These are phyloP conservation scores for Xylaria venustula DNA, from an alignment of 495 filamentous ascomycete species.

Conservation along the genomic window DNA sequence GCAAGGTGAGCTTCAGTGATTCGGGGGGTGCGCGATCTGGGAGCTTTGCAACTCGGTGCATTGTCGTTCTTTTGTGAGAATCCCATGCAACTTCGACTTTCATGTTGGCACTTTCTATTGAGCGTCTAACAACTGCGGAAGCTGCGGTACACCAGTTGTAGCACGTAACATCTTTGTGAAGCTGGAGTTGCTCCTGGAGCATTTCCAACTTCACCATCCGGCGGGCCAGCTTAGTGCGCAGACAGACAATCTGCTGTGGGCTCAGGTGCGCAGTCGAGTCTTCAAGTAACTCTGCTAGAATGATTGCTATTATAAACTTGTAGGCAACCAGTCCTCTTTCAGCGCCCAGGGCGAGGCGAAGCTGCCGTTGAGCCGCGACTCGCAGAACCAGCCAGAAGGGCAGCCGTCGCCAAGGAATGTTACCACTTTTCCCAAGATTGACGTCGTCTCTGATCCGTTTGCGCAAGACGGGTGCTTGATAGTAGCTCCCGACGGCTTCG, in stretches of 20 bases:
- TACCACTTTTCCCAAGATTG: conserved; percentile 38
- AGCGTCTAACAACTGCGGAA: conserved; percentile 15
- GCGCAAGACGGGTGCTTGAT: conserved; percentile 34
- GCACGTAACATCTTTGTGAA: not conserved
- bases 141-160: conserved; percentile 18
- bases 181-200: conserved; percentile 19
- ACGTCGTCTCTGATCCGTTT: conserved; percentile 64
- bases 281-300: conserved; percentile 44
- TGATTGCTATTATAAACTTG: conserved; percentile 53
- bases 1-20: conserved; percentile 39
- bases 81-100: conserved; percentile 29
- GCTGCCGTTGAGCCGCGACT: conserved; percentile 49
- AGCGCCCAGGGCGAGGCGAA: conserved; percentile 43
- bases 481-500: conserved; percentile 46
- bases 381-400: conserved; percentile 59
- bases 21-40: conserved; percentile 31
- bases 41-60: conserved; percentile 37
- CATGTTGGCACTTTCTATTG: conserved; percentile 15
- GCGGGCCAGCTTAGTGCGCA: conserved; percentile 58
- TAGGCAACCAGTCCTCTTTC: conserved; percentile 52
- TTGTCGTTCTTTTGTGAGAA: conserved; percentile 26
- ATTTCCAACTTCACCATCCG: conserved; percentile 60
- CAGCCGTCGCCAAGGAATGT: conserved; percentile 56
- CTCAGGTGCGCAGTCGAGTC: conserved; percentile 28
- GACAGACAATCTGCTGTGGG: conserved; percentile 26